These are phyloP conservation scores for Pachysandra terminalis DNA, from an alignment of 164 flowering plant genomes.

Conservation along the genomic window DNA sequence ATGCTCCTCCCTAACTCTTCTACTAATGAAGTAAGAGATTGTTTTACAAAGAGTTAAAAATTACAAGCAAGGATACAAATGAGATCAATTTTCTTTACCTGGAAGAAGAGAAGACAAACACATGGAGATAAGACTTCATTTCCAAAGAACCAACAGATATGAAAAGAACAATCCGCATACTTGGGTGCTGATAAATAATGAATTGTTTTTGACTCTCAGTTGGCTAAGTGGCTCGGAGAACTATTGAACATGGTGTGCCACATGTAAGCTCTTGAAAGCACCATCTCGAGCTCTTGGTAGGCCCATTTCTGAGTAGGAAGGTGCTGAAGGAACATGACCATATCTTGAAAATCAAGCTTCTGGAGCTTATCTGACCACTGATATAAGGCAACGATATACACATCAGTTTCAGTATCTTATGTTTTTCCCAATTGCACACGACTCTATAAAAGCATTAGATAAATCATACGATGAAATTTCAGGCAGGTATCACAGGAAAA, in stretches of 20 bases:
- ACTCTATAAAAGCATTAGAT: background rate
- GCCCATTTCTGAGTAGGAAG: constrained; percentile 88
- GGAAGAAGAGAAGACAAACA: constrained; percentile 4
- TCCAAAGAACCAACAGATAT: background rate
- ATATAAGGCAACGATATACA: background rate
- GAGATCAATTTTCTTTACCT: constrained; percentile 1
- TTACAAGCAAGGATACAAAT: constrained; percentile 7
- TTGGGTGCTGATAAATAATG: background rate
- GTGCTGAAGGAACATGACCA: constrained; percentile 98
- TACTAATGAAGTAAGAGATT: background rate
- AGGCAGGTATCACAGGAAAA: background rate
- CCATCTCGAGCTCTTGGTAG: constrained; percentile 87
- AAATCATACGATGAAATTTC: background rate
- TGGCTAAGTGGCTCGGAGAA: constrained; percentile 84
- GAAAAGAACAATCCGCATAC: background rate
- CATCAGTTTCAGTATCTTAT: background rate
- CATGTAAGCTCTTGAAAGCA: constrained; percentile 93
- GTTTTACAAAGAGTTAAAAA: constrained; percentile 7
- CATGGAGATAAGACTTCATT: background rate
- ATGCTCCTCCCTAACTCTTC: background rate
- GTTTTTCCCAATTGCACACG: background rate
- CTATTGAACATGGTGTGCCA: constrained; percentile 96
- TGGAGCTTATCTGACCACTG: constrained; percentile 96
- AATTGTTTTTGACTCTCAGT: constrained; percentile 18
- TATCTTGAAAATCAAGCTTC: constrained; percentile 94